phyloP scores from a whole-genome alignment of 306 rosid species.

The Luffa acutangula region DNA sequence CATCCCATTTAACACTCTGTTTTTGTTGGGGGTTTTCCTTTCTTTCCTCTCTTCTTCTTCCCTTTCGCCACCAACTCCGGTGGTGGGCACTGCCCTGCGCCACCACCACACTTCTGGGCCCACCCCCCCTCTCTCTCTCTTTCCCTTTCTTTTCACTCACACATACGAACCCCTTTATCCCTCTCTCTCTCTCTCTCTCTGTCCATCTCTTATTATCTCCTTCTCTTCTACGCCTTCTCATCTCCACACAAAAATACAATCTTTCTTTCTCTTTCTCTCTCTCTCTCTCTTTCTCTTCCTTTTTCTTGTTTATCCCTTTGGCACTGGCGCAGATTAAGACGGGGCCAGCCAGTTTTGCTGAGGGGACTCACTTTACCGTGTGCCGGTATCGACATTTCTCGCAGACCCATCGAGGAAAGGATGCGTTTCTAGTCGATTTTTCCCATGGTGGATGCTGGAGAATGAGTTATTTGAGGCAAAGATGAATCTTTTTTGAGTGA shows the following conservation, averaged over 20 bases:
- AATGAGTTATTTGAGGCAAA: conserved; percentile 18
- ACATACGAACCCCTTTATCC: background rate
- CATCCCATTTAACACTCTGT: background rate
- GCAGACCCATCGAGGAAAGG: background rate
- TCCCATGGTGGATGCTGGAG: conserved; percentile 17
- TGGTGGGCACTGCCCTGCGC: conserved; percentile 14
- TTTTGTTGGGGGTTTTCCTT: background rate
- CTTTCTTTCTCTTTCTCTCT: conserved; percentile 7
- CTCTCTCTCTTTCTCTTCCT: conserved; percentile 11
- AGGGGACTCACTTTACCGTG: background rate
- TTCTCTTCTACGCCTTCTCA: conserved; percentile 70
- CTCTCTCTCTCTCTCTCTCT: background rate
- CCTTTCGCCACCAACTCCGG: conserved; percentile 12
- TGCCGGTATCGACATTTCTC: background rate
- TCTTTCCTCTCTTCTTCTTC: background rate
- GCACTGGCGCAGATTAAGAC: conserved; percentile 30
- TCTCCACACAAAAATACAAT: conserved; percentile 18
- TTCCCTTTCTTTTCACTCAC: background rate
- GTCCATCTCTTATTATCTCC: conserved; percentile 15
- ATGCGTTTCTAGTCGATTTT: conserved; percentile 19
- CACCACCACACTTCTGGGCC: conserved; percentile 16
- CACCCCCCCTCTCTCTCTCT: background rate
- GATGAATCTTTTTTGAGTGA: conserved; percentile 22
- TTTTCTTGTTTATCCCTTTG: conserved; percentile 13
- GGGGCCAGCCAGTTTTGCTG: conserved; percentile 28